phyloP scores from a whole-genome alignment of 164 flowering plant genomes.

The grape (Vitis vinifera) region ASM3070453v1 NC_081822.1:4101001-4101500 shows the following conservation, averaged over 20 bases:
- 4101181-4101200: conserved; percentile 64
- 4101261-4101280: conserved; percentile 3
- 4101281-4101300: conserved; percentile 1
- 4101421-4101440: conserved; percentile 86
- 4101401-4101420: conserved; percentile 93
- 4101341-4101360: conserved; percentile 82
- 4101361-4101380: conserved; percentile 95
- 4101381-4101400: conserved; percentile 70
- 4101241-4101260: not conserved
- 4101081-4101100: conserved; percentile 92
- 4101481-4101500: conserved; percentile 29
- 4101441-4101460: conserved; percentile 82
- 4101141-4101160: conserved; percentile 71
- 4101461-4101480: conserved; percentile 48
- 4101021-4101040: conserved; percentile 96
- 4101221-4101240: conserved; percentile 38
- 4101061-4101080: conserved; percentile 69
- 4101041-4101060: conserved; percentile 92
- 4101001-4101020: conserved; percentile 88
- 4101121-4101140: conserved; percentile 91
- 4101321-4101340: conserved; percentile 76
- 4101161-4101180: conserved; percentile 61
- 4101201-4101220: conserved; percentile 50
- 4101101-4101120: conserved; percentile 92
- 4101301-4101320: conserved; percentile 68